A percentile compares a stretch with the other conserved stretches of the same genome.
Evolutionary conservation across 305 asterid species (phyloP).

Genomic region (Ajuga reptans): DNA sequence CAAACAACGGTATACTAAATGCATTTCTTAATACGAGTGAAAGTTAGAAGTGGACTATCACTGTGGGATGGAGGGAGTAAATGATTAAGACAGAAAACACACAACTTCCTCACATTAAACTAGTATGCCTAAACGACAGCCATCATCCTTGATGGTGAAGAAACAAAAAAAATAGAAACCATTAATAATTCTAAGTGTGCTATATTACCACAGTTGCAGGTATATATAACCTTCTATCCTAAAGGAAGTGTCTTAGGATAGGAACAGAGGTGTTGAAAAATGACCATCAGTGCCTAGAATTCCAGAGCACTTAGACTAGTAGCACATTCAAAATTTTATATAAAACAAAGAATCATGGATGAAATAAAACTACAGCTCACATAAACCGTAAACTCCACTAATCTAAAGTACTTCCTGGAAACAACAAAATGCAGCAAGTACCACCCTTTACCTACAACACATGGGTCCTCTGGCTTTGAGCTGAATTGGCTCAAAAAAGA

Average conservation of each 20-base stretch:
- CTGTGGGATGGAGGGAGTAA: too few species aligned
- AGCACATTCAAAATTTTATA: background rate
- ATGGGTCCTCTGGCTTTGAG: background rate
- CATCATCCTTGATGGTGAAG: background rate
- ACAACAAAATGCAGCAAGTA: background rate
- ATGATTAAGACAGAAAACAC: background rate
- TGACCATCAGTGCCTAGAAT: background rate
- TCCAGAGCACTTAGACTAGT: background rate
- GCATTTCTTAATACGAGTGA: too few species aligned
- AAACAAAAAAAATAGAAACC: constrained; percentile 2
- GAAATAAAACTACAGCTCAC: background rate
- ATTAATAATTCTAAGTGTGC: background rate
- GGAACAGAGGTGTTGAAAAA: background rate
- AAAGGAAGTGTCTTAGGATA: background rate
- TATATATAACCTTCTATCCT: background rate
- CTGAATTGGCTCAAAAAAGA: background rate
- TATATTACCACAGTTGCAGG: background rate
- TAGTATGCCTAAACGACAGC: background rate
- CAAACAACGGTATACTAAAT: too few species aligned
- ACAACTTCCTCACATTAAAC: constrained; percentile 3
- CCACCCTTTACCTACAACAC: background rate
- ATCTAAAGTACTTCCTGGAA: background rate
- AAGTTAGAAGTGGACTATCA: too few species aligned
- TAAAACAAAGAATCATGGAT: background rate
- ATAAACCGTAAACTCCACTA: background rate